Evolutionary conservation across 23 red algal genomes (phyloP).

Genomic region (Gracilaria gracilis): DNA sequence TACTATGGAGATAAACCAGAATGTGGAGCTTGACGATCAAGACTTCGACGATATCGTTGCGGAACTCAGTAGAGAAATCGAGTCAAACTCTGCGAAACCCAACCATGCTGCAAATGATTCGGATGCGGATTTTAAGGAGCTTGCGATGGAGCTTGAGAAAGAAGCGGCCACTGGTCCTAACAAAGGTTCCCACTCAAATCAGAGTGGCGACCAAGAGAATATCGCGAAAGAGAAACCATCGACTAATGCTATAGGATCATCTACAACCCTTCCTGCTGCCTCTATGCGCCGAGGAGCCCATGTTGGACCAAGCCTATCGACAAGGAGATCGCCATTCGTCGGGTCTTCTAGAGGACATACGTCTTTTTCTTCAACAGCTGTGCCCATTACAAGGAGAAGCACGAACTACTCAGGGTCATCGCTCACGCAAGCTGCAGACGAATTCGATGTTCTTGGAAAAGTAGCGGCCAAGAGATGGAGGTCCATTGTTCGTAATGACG

Average conservation of each 20-base stretch:
- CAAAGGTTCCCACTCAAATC: background rate
- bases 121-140: slow-evolving; percentile 13
- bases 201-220: background rate
- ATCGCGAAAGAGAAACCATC: background rate
- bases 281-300: background rate
- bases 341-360: slow-evolving; percentile 3
- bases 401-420: background rate
- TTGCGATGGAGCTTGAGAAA: slow-evolving; percentile 10
- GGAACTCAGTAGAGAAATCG: background rate
- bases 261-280: background rate
- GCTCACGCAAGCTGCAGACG: background rate
- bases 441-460: background rate
- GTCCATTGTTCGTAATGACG: background rate
- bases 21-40: slow-evolving; percentile 11
- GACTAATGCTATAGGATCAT: background rate
- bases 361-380: slow-evolving; percentile 27
- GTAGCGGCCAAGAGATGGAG: slow-evolving; percentile 14
- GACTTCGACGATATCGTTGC: slow-evolving; percentile 22
- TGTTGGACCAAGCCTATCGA: background rate
- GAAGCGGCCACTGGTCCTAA: background rate
- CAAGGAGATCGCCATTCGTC: background rate
- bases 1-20: background rate
- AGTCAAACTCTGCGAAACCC: background rate
- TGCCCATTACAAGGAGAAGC: background rate
- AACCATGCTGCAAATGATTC: background rate